A percentile compares a stretch with the other conserved stretches of the same genome.
phyloP scores from a whole-genome alignment of 768 basidiomycete species.

The Dictyophora rubrovolvata region DNA sequence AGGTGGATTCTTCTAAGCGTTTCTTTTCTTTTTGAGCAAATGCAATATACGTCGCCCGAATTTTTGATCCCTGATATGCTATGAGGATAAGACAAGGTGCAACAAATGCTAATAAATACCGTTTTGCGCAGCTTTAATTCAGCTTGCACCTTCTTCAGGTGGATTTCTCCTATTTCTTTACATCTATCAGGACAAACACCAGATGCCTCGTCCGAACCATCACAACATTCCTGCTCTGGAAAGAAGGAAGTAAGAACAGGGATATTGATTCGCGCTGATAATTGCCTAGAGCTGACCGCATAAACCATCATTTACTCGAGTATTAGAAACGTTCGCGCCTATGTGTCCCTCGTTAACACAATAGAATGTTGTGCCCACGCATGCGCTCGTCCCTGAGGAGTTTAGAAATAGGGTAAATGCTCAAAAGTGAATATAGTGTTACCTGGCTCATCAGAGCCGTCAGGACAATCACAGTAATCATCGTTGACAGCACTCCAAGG shows the following conservation, averaged over 20 bases:
- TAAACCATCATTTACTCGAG: constrained; percentile 84
- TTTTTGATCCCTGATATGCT: constrained; percentile 68
- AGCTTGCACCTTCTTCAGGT: constrained; percentile 59
- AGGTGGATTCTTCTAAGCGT: constrained; percentile 58
- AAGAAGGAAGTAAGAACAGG: constrained; percentile 12
- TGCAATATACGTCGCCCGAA: constrained; percentile 77
- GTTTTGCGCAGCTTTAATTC: constrained; percentile 73
- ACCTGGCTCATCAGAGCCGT: constrained; percentile 97
- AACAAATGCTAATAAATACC: constrained; percentile 30
- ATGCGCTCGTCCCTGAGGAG: constrained; percentile 70
- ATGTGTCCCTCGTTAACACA: constrained; percentile 86
- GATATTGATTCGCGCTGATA: not conserved
- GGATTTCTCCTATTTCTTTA: constrained; percentile 58
- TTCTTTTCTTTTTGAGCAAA: constrained; percentile 86
- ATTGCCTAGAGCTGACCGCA: constrained; percentile 53
- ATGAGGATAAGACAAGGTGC: not conserved
- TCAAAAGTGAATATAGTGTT: constrained; percentile 3
- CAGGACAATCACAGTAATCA: constrained; percentile 88
- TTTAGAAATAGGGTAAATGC: constrained; percentile 4
- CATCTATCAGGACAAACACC: constrained; percentile 78
- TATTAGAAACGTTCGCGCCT: constrained; percentile 65
- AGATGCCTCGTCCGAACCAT: constrained; percentile 84
- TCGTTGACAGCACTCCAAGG: constrained; percentile 80
- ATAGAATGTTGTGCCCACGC: constrained; percentile 64
- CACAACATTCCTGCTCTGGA: constrained; percentile 85